Evolutionary conservation across 257 asterid genomes (phyloP).

Genomic region (Linaria vulgaris): DNA sequence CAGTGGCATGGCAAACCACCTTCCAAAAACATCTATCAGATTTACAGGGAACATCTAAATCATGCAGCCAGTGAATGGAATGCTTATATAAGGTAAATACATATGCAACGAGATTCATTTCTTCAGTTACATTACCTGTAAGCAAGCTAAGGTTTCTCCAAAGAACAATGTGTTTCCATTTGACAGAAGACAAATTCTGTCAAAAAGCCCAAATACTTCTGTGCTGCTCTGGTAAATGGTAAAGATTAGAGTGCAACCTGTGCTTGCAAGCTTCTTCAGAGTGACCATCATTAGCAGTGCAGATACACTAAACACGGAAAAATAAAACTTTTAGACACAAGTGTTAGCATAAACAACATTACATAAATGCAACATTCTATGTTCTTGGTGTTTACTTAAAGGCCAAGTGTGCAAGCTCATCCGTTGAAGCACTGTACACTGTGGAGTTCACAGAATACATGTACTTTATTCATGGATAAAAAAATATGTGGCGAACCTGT

Average conservation of each 20-base stretch:
- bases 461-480: neutral
- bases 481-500: conserved; percentile 56
- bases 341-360: too few relatives aligned
- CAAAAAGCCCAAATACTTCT: conserved; percentile 98
- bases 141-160: conserved; percentile 97
- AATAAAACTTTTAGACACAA: conserved; percentile 21
- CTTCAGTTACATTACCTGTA: conserved; percentile 69
- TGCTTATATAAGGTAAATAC: neutral
- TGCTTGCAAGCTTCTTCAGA: conserved; percentile 93
- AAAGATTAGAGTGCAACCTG: conserved; percentile 94
- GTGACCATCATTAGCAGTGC: conserved; percentile 99
- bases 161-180: conserved; percentile 96
- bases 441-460: too few relatives aligned
- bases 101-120: conserved; percentile 9
- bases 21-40: neutral
- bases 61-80: neutral
- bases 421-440: too few relatives aligned
- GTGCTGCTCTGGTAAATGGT: conserved; percentile 98
- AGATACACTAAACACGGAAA: conserved; percentile 76
- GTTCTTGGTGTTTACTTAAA: too few relatives aligned
- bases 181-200: conserved; percentile 95
- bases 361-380: too few relatives aligned
- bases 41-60: neutral
- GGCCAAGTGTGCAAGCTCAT: too few relatives aligned
- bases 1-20: conserved; percentile 1